These are phyloP conservation scores for Diplocarpon rosae DNA, from an alignment of 2,329 filamentous ascomycete genomes.

Conservation along the genomic window DNA sequence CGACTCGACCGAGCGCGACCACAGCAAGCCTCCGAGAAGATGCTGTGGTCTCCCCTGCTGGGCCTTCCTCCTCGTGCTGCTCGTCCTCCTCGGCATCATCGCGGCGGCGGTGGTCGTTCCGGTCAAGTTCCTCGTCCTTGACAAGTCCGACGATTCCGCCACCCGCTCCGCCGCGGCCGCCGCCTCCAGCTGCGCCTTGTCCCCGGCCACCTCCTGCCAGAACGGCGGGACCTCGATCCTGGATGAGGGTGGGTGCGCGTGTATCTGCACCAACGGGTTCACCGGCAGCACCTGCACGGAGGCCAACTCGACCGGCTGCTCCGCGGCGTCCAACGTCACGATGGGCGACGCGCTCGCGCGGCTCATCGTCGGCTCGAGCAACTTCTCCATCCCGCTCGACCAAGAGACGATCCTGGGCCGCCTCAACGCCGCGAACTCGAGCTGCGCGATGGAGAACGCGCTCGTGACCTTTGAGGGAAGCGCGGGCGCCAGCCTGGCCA, in stretches of 20 bases:
- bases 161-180: not conserved
- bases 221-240: conserved; percentile 75
- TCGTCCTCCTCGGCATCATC: conserved; percentile 61
- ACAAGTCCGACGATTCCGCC: conserved; percentile 28
- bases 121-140: conserved; percentile 50
- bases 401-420: conserved; percentile 59
- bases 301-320: conserved; percentile 41
- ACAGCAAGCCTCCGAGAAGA: conserved; percentile 30
- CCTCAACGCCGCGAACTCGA: conserved; percentile 64
- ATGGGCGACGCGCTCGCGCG: conserved; percentile 70
- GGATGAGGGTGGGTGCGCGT: conserved; percentile 60
- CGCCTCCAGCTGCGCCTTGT: conserved; percentile 40
- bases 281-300: conserved; percentile 51
- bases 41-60: conserved; percentile 81
- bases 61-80: conserved; percentile 55
- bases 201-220: conserved; percentile 46
- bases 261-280: conserved; percentile 83
- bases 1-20: not conserved
- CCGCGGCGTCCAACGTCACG: conserved; percentile 52
- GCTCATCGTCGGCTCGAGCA: conserved; percentile 53
- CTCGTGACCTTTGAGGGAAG: conserved; percentile 70
- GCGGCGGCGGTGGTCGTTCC: conserved; percentile 78
- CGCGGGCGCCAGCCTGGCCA: conserved; percentile 3
- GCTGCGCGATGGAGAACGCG: conserved; percentile 76
- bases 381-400: conserved; percentile 69